phyloP scores from a whole-genome alignment of 2,329 filamentous ascomycete genomes.

The Hypomyces rosellus region DNA sequence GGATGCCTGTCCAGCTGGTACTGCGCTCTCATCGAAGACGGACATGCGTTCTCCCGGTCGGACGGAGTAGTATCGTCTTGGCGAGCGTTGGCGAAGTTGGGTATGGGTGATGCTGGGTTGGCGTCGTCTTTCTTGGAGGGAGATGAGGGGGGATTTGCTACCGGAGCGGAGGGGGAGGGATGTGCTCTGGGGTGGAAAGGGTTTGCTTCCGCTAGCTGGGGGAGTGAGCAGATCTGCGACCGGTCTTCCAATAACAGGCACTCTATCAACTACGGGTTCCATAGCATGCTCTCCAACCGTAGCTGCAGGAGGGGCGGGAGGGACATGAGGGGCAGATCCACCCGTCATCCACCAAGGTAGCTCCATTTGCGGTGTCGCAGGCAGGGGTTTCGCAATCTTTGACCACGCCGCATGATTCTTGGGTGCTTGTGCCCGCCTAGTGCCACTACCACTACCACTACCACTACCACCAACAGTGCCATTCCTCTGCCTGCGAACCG shows the following conservation, averaged over 20 bases:
- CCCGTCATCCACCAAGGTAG: constrained; percentile 16
- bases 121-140: not conserved
- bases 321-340: not conserved
- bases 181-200: not conserved
- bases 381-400: constrained; percentile 23
- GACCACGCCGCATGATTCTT: not conserved
- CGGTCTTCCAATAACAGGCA: not conserved
- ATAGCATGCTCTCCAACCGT: too few species aligned
- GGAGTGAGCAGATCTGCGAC: not conserved
- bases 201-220: not conserved
- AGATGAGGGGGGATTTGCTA: not conserved
- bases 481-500: constrained; percentile 11
- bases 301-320: too few species aligned
- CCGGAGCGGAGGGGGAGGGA: not conserved
- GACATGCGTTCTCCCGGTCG: not conserved
- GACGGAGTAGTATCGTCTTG: not conserved
- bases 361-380: constrained; percentile 23
- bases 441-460: not conserved
- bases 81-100: not conserved
- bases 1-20: not conserved
- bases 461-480: not conserved
- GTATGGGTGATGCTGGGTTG: not conserved
- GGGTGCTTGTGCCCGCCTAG: not conserved
- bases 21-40: not conserved
- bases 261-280: too few species aligned